phyloP scores from a whole-genome alignment of 331 rosid genomes.

The Rhamnella rubrinervis region DNA sequence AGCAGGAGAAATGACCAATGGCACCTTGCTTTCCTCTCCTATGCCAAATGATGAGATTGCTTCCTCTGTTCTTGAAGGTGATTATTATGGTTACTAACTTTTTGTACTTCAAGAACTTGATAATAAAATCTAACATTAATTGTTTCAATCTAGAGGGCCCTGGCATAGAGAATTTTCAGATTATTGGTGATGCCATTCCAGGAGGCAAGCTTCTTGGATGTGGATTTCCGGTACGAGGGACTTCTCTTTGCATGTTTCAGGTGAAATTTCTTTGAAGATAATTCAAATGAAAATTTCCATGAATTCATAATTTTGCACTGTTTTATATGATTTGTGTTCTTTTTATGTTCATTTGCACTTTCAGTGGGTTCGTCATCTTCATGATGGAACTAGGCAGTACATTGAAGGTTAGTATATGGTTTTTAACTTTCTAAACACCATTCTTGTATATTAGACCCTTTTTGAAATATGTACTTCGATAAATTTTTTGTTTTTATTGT shows the following conservation, averaged over 20 bases:
- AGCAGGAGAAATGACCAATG: slow-evolving; percentile 28
- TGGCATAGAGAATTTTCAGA: slow-evolving; percentile 87
- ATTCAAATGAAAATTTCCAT: slow-evolving; percentile 7
- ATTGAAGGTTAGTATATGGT: slow-evolving; percentile 70
- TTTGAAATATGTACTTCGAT: slow-evolving; percentile 1
- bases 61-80: slow-evolving; percentile 56
- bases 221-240: slow-evolving; percentile 84
- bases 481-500: not conserved
- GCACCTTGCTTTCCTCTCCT: slow-evolving; percentile 31
- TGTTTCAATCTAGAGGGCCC: slow-evolving; percentile 61
- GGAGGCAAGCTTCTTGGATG: slow-evolving; percentile 94
- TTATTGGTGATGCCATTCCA: slow-evolving; percentile 81
- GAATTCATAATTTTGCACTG: not conserved
- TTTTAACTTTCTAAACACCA: slow-evolving; percentile 6
- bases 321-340: slow-evolving; percentile 20
- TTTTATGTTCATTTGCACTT: slow-evolving; percentile 22
- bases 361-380: slow-evolving; percentile 98
- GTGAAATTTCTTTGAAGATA: slow-evolving; percentile 40
- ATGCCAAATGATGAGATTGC: slow-evolving; percentile 34
- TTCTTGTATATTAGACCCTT: slow-evolving; percentile 3
- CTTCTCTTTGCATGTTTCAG: slow-evolving; percentile 97
- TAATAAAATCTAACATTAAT: slow-evolving; percentile 14
- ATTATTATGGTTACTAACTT: slow-evolving; percentile 22
- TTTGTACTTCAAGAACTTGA: slow-evolving; percentile 1
- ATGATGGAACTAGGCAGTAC: slow-evolving; percentile 92